A percentile compares a stretch with the other conserved stretches of the same genome.
phyloP scores from a whole-genome alignment of 2,329 filamentous ascomycete genomes.

The Trichoderma gracile region DNA sequence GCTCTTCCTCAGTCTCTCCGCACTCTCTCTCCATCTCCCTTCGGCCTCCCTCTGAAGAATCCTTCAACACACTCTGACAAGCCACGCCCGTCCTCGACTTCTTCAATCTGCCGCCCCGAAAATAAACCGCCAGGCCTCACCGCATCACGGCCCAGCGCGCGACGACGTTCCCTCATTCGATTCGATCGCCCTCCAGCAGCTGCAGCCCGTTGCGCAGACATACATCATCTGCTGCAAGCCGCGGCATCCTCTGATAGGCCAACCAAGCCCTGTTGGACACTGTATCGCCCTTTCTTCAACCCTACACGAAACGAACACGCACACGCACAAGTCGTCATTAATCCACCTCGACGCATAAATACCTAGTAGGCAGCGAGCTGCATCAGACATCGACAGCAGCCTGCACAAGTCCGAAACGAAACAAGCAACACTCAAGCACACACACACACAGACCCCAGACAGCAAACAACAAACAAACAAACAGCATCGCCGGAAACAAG shows the following conservation, averaged over 20 bases:
- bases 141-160: constrained; percentile 20
- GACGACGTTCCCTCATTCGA: constrained; percentile 8
- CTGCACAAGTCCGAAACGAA: neutral
- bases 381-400: neutral
- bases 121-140: constrained; percentile 16
- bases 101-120: constrained; percentile 4
- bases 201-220: constrained; percentile 6
- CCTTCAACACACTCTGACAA: neutral
- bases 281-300: neutral
- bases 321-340: neutral
- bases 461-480: constrained; percentile 3
- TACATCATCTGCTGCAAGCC: constrained; percentile 7
- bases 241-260: neutral
- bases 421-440: neutral
- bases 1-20: neutral
- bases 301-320: constrained; percentile 13
- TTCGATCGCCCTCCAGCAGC: constrained; percentile 1
- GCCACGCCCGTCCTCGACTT: neutral
- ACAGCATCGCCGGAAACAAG: neutral
- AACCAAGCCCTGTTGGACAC: neutral
- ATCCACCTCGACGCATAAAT: neutral
- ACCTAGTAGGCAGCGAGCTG: neutral
- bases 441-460: constrained; percentile 25
- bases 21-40: neutral
- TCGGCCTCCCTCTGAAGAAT: neutral